Evolutionary conservation across 257 asterid genomes (phyloP).

Genomic region (Solanum okadae): DNA sequence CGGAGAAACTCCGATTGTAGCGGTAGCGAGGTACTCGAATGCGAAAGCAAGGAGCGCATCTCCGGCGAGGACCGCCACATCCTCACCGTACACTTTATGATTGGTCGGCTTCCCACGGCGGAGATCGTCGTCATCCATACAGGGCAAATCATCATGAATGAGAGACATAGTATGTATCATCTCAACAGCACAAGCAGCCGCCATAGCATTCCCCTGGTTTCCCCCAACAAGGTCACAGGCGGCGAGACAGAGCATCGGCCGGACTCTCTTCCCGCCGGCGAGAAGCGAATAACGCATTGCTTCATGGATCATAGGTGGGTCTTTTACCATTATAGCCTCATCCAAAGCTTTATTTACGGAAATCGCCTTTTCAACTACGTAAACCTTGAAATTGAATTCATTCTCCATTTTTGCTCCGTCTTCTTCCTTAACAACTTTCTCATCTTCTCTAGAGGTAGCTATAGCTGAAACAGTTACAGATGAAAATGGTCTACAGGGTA

Average conservation of each 20-base stretch:
- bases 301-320: conserved; percentile 53
- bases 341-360: conserved; percentile 43
- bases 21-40: conserved; percentile 28
- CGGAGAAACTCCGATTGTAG: conserved; percentile 11
- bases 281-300: conserved; percentile 68
- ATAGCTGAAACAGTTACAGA: conserved; percentile 17
- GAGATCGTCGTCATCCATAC: conserved; percentile 74
- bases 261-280: conserved; percentile 68
- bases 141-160: conserved; percentile 71
- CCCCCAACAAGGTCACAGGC: conserved; percentile 83
- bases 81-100: conserved; percentile 64
- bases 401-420: not conserved
- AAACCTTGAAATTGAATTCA: conserved; percentile 33
- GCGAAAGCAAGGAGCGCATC: conserved; percentile 57
- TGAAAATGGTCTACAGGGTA: not conserved
- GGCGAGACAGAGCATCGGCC: conserved; percentile 73
- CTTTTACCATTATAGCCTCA: conserved; percentile 37
- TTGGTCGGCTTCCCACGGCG: conserved; percentile 76
- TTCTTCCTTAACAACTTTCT: not conserved
- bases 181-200: conserved; percentile 83
- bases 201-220: conserved; percentile 34
- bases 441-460: conserved; percentile 27
- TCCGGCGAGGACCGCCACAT: conserved; percentile 71
- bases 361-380: conserved; percentile 41
- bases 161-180: conserved; percentile 77